Percentiles rank a stretch among this genome's conserved stretches.
Conservation (phyloP, 2,329 filamentous ascomycete species). For the Talaromyces verruculosus region DNA sequence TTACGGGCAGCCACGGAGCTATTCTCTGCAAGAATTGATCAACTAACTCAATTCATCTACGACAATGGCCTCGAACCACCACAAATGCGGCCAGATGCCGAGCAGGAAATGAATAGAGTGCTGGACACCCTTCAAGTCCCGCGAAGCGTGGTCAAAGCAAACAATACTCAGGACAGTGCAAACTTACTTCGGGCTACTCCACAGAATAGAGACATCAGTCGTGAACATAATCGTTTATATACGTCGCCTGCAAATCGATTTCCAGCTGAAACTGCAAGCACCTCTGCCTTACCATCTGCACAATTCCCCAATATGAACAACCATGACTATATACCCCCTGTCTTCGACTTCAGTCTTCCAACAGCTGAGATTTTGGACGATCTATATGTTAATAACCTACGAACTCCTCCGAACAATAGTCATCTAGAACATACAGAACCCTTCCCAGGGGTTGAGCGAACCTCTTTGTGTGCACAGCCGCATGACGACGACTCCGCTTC, state of each 20-base stretch:
- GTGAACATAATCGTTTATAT: neutral
- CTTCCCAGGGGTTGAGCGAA: neutral
- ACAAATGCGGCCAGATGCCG: conserved; percentile 41
- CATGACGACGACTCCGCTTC: conserved; percentile 24
- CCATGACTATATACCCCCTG: conserved; percentile 11
- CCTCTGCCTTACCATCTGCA: neutral
- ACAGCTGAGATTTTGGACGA: conserved; percentile 39
- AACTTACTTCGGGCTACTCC: neutral
- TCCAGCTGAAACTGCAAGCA: neutral
- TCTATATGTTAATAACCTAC: conserved; percentile 35
- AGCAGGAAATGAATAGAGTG: conserved; percentile 39
- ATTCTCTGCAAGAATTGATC: conserved; percentile 41
- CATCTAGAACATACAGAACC: neutral
- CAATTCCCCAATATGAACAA: neutral
- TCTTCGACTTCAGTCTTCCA: conserved; percentile 34
- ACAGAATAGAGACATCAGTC: neutral
- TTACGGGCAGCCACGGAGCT: conserved; percentile 39
- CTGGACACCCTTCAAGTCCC: conserved; percentile 40
- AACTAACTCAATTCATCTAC: conserved; percentile 43
- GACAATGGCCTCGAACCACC: conserved; percentile 43
- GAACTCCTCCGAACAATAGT: conserved; percentile 18
- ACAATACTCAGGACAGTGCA: neutral
- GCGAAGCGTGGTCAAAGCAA: conserved; percentile 27
- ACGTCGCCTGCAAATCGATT: neutral
- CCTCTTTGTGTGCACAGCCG: conserved; percentile 11